These are phyloP conservation scores for Chamaecrista fasciculata DNA, from an alignment of 306 rosid species.

Conservation along the genomic window DNA sequence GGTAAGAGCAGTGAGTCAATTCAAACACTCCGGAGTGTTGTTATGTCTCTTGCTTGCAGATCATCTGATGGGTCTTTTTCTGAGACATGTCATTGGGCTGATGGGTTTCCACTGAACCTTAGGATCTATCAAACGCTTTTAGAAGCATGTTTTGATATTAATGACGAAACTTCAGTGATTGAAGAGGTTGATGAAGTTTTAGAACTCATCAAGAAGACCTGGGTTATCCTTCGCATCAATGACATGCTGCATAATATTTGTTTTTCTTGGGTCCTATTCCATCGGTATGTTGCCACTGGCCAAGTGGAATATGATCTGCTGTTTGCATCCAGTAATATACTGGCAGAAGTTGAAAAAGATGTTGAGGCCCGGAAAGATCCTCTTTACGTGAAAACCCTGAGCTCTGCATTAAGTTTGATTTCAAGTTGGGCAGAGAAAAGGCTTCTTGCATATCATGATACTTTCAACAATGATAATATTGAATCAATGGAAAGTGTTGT, in stretches of 20 bases:
- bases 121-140: slow-evolving; percentile 84
- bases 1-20: slow-evolving; percentile 62
- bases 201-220: slow-evolving; percentile 90
- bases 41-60: slow-evolving; percentile 74
- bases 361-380: slow-evolving; percentile 49
- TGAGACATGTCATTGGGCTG: slow-evolving; percentile 88
- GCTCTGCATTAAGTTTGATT: slow-evolving; percentile 51
- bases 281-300: slow-evolving; percentile 65
- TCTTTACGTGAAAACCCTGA: slow-evolving; percentile 44
- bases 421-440: slow-evolving; percentile 79
- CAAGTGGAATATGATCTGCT: slow-evolving; percentile 76
- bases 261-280: slow-evolving; percentile 85
- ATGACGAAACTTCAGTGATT: slow-evolving; percentile 62
- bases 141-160: slow-evolving; percentile 83
- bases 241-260: slow-evolving; percentile 82
- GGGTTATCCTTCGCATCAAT: slow-evolving; percentile 79
- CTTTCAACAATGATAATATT: slow-evolving; percentile 62
- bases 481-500: slow-evolving; percentile 73
- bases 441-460: slow-evolving; percentile 70
- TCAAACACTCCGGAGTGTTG: slow-evolving; percentile 55
- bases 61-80: slow-evolving; percentile 64
- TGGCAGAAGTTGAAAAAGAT: slow-evolving; percentile 76
- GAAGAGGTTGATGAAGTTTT: slow-evolving; percentile 96
- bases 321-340: slow-evolving; percentile 72
- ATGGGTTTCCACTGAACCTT: slow-evolving; percentile 88